These are phyloP conservation scores for Suillus subalutaceus DNA, from an alignment of 768 basidiomycete species.

Conservation along the genomic window DNA sequence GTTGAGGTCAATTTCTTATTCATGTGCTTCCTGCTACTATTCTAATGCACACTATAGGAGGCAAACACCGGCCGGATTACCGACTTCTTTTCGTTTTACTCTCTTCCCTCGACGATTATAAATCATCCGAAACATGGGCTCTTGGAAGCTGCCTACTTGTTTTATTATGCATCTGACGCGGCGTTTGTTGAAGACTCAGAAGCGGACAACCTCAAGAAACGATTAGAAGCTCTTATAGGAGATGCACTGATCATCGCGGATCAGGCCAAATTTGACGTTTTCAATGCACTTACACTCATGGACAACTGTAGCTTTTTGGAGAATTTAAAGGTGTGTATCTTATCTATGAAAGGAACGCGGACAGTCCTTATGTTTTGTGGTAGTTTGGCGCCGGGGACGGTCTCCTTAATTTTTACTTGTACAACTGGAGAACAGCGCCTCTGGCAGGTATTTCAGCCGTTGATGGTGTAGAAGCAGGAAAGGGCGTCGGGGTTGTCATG, in stretches of 20 bases:
- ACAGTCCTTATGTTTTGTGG: not conserved
- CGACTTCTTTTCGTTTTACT: slow-evolving; percentile 97
- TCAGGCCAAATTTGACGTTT: slow-evolving; percentile 89
- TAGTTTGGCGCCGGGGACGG: slow-evolving; percentile 96
- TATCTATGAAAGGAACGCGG: not conserved
- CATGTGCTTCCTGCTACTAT: not conserved
- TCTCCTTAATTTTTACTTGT: slow-evolving; percentile 87
- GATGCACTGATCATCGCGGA: slow-evolving; percentile 85
- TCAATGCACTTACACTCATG: slow-evolving; percentile 94
- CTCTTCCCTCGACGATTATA: slow-evolving; percentile 93
- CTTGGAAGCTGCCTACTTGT: slow-evolving; percentile 93
- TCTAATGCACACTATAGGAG: slow-evolving; percentile 53
- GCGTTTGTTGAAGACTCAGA: slow-evolving; percentile 67
- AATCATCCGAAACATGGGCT: slow-evolving; percentile 66
- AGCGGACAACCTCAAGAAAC: slow-evolving; percentile 63
- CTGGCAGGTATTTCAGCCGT: slow-evolving; percentile 69
- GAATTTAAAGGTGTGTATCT: slow-evolving; percentile 72
- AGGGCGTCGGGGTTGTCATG: slow-evolving; percentile 94
- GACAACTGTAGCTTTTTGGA: slow-evolving; percentile 85
- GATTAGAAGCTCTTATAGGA: slow-evolving; percentile 70
- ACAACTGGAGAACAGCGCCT: slow-evolving; percentile 90
- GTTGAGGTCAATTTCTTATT: slow-evolving; percentile 67
- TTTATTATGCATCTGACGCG: slow-evolving; percentile 87
- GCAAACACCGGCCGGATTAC: slow-evolving; percentile 82
- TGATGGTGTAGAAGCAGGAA: slow-evolving; percentile 59